Conservation (phyloP, 768 basidiomycete genomes). For the Imleria badia region DNA sequence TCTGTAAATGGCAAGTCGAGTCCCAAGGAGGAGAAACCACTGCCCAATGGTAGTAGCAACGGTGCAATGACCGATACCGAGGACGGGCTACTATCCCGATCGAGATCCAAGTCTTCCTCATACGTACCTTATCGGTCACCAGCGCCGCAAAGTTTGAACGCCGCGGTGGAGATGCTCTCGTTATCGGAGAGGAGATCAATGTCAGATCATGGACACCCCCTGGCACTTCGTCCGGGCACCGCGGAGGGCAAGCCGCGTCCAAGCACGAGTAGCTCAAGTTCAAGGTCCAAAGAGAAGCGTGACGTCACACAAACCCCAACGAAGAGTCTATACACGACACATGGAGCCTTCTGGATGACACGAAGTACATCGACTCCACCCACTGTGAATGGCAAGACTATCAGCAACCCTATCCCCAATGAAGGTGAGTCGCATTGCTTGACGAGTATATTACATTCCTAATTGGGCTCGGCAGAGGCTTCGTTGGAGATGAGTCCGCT, state of each 20-base stretch:
- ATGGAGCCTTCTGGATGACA: constrained; percentile 34
- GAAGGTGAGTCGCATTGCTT: constrained; percentile 45
- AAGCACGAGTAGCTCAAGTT: constrained; percentile 31
- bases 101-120: constrained; percentile 53
- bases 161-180: constrained; percentile 64
- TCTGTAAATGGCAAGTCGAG: constrained; percentile 35
- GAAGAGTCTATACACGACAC: constrained; percentile 41
- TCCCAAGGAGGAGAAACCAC: constrained; percentile 36
- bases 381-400: constrained; percentile 59
- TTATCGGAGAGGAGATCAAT: constrained; percentile 30
- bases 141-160: constrained; percentile 68
- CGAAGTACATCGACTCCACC: constrained; percentile 39
- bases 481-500: constrained; percentile 75
- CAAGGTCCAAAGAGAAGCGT: constrained; percentile 31
- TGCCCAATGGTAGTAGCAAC: constrained; percentile 26
- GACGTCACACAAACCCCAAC: constrained; percentile 44
- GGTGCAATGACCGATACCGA: constrained; percentile 28
- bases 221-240: constrained; percentile 14
- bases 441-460: background rate
- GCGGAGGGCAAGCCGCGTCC: constrained; percentile 31
- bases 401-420: constrained; percentile 69
- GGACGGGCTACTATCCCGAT: constrained; percentile 44
- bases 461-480: constrained; percentile 44
- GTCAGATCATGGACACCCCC: constrained; percentile 29
- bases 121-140: constrained; percentile 54